These are phyloP conservation scores for Raffaelea albimanens DNA, from an alignment of 2,329 filamentous ascomycete genomes.

Conservation along the genomic window DNA sequence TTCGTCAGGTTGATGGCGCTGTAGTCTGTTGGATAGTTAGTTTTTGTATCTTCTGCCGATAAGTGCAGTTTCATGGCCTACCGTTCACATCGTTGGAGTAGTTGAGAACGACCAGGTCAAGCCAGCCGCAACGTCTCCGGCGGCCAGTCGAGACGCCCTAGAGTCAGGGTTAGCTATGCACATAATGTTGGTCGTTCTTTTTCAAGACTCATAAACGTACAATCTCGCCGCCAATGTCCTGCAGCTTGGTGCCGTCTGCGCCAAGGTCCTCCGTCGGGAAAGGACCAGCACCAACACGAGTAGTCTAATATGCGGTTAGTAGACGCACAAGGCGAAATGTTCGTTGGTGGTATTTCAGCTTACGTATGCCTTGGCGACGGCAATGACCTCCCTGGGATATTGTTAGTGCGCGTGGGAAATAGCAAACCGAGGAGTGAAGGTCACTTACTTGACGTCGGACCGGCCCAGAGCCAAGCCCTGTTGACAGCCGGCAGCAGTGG, in stretches of 20 bases:
- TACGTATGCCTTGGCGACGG: slow-evolving; percentile 54
- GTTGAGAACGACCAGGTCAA: slow-evolving; percentile 60
- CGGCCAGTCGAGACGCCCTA: slow-evolving; percentile 37
- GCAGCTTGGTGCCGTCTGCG: slow-evolving; percentile 27
- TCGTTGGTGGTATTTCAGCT: neutral
- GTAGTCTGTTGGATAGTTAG: slow-evolving; percentile 37
- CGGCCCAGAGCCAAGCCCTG: slow-evolving; percentile 20
- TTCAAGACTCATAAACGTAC: neutral
- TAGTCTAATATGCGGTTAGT: slow-evolving; percentile 31
- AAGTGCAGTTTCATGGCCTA: neutral
- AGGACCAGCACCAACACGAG: slow-evolving; percentile 46
- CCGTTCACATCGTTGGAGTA: slow-evolving; percentile 34
- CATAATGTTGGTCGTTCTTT: too few relatives aligned
- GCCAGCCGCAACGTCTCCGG: slow-evolving; percentile 45
- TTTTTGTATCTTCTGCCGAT: neutral
- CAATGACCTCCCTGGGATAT: slow-evolving; percentile 51
- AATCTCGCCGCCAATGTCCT: slow-evolving; percentile 20
- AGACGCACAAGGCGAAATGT: too few relatives aligned
- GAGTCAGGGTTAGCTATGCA: too few relatives aligned
- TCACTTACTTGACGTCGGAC: slow-evolving; percentile 7
- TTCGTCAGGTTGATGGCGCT: slow-evolving; percentile 51
- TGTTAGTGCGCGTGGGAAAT: slow-evolving; percentile 9
- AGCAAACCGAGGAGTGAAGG: neutral
- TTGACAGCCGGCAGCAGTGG: slow-evolving; percentile 41
- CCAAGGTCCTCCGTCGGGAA: slow-evolving; percentile 49